Evolutionary conservation across 2,329 filamentous ascomycete genomes (phyloP).

Genomic region (Cladosporium sp.): DNA sequence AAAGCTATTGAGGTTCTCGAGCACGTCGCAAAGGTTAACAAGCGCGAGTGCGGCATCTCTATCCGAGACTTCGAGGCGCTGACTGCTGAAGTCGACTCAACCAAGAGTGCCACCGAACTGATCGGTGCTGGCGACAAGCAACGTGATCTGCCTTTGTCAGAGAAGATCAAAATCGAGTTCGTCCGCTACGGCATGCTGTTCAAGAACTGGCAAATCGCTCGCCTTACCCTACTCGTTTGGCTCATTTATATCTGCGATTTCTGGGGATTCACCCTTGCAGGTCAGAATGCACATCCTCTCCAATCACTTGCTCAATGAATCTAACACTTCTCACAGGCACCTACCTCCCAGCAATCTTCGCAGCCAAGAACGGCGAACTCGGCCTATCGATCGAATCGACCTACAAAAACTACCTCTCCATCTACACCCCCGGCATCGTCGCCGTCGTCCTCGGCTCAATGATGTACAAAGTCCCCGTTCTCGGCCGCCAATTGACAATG

Average conservation of each 20-base stretch:
- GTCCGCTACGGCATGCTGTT: slow-evolving; percentile 44
- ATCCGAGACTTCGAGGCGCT: slow-evolving; percentile 34
- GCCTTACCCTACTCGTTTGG: slow-evolving; percentile 47
- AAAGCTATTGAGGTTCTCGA: slow-evolving; percentile 45
- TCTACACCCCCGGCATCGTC: slow-evolving; percentile 49
- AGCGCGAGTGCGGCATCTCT: slow-evolving; percentile 30
- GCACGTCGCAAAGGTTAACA: slow-evolving; percentile 41
- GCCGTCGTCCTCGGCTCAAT: slow-evolving; percentile 48
- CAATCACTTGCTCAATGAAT: background rate
- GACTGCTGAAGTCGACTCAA: slow-evolving; percentile 28
- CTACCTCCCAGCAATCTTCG: slow-evolving; percentile 48
- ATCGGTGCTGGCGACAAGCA: slow-evolving; percentile 31
- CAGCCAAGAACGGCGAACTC: slow-evolving; percentile 47
- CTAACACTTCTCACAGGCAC: no score
- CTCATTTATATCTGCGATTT: slow-evolving; percentile 49
- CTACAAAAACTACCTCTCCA: slow-evolving; percentile 52
- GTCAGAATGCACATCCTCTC: slow-evolving; percentile 19
- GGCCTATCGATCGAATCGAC: slow-evolving; percentile 43
- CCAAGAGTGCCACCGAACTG: slow-evolving; percentile 24
- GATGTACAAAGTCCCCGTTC: slow-evolving; percentile 42
- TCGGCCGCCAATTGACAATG: slow-evolving; percentile 45
- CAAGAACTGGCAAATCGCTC: slow-evolving; percentile 36
- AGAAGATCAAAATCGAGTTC: slow-evolving; percentile 38
- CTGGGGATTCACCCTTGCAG: slow-evolving; percentile 47
- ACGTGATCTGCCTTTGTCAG: slow-evolving; percentile 21